Base-by-base conservation (phyloP, 2,329 filamentous ascomycete species). In the Emydomyces testavorans region DNA sequence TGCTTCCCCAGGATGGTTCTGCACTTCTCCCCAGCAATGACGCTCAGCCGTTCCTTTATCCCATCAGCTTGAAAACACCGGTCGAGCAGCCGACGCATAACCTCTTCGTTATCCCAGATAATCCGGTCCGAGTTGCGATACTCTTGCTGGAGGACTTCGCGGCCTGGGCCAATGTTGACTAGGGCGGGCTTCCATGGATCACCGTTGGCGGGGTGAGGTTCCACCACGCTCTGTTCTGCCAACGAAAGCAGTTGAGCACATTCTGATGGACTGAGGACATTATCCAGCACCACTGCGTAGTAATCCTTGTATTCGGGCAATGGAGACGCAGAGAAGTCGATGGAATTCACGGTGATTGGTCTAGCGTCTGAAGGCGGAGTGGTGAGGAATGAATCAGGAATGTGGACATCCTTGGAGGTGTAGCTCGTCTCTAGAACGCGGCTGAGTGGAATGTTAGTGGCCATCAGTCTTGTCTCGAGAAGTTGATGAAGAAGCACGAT, bases 111-210 rank as follows among this genome's bases (percentile, higher is more conserved):
- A 58, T 92, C 83, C 76, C 80, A 85, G 55, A 92, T 82, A 53
- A 90, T 85, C 2, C 85, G 75, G n/a, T 82, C 82, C 57, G 82
- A 82, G 52, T 84, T 80, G 13, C 85, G 73, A 41, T 77, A 77
- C 6, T 78, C 72, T 1, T 74, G 68, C 3, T 72, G 65, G 35
- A 79, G 62, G 2, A 70, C 63, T 63, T 90, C 80, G 49, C 61
- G 67, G 2, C 83, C 82, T 3, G 63, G 62, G 4, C 83, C 83
- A 20, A 78, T 62, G 59, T 83, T 83, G 49, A 89, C 72, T 62
- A 85, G 72, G 0, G 85, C 85, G 1, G 78, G 76, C 42, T 73
- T 70, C 85, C 85, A 90, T 32, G 66, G 58, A 54, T 44, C 36
- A 4, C 35, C 39, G 16, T 40, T 38, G 11, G 5, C 24, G 15